A percentile compares a stretch with the other conserved stretches of the same genome.
Evolutionary conservation across 129 eudicot genomes (phyloP).

Genomic region (Heracleum sosnowskyi): DNA sequence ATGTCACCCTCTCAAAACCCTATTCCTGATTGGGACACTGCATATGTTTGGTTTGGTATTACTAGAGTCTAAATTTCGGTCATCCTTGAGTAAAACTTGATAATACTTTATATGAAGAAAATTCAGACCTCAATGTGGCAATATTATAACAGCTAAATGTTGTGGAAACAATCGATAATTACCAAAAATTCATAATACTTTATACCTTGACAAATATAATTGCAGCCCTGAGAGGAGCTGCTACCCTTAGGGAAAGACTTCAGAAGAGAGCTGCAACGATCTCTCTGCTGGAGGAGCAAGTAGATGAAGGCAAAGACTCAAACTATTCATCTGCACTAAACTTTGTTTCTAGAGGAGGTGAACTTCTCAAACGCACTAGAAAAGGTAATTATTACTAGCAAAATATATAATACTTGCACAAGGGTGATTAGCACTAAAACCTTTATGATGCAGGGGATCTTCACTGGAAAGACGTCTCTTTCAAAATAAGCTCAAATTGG

Average conservation of each 20-base stretch:
- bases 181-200: background rate
- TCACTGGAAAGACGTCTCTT: slow-evolving; percentile 85
- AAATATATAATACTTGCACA: slow-evolving; percentile 1
- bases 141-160: background rate
- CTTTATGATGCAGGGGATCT: slow-evolving; percentile 57
- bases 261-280: slow-evolving; percentile 50
- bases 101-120: background rate
- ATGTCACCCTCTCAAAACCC: background rate
- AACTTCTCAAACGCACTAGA: slow-evolving; percentile 69
- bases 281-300: slow-evolving; percentile 35
- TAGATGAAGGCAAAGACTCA: slow-evolving; percentile 49
- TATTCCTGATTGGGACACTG: background rate
- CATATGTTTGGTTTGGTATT: background rate
- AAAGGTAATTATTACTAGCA: slow-evolving; percentile 39
- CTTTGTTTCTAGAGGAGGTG: slow-evolving; percentile 68
- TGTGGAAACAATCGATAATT: background rate
- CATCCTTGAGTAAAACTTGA: background rate
- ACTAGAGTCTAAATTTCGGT: background rate
- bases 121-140: background rate
- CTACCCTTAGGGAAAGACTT: slow-evolving; percentile 69
- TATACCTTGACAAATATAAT: slow-evolving; percentile 13
- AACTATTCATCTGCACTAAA: slow-evolving; percentile 39
- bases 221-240: slow-evolving; percentile 87
- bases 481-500: slow-evolving; percentile 57
- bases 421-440: slow-evolving; percentile 7